Evolutionary conservation across 2,329 filamentous ascomycete species (phyloP).

Genomic region (Sclerotinia nivalis): DNA sequence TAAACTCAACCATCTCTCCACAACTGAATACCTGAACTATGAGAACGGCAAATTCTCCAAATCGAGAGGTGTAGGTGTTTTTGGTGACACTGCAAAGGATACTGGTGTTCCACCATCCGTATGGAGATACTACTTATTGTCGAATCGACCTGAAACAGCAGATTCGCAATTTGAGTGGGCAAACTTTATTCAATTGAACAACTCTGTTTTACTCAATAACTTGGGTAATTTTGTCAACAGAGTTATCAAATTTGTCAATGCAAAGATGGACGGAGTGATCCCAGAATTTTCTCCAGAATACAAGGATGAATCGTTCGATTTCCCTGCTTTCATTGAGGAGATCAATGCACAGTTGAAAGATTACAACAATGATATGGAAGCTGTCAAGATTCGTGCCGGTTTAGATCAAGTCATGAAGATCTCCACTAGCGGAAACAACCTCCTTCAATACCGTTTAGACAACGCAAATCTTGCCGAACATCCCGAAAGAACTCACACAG

Average conservation of each 20-base stretch:
- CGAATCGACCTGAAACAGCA: constrained; percentile 78
- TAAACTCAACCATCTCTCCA: constrained; percentile 82
- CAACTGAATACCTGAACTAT: constrained; percentile 88
- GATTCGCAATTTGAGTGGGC: constrained; percentile 92
- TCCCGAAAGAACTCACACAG: constrained; percentile 44
- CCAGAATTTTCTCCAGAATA: constrained; percentile 60
- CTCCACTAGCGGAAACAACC: constrained; percentile 62
- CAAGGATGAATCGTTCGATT: constrained; percentile 55
- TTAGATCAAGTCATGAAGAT: constrained; percentile 66
- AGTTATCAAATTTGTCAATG: constrained; percentile 73
- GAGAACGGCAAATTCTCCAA: constrained; percentile 92
- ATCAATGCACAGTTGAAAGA: constrained; percentile 65
- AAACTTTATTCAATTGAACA: constrained; percentile 80
- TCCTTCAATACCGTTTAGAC: constrained; percentile 51
- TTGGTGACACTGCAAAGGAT: constrained; percentile 84
- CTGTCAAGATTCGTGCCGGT: constrained; percentile 68
- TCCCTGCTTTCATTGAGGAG: constrained; percentile 49
- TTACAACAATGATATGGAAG: constrained; percentile 69
- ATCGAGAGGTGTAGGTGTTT: constrained; percentile 84
- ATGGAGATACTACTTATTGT: constrained; percentile 91
- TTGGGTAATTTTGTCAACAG: constrained; percentile 73
- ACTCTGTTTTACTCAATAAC: constrained; percentile 80
- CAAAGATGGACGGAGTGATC: constrained; percentile 67
- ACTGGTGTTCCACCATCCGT: constrained; percentile 83
- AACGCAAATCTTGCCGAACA: constrained; percentile 44